Conservation (phyloP, 768 basidiomycete genomes). For the Boletus huronensis region DNA sequence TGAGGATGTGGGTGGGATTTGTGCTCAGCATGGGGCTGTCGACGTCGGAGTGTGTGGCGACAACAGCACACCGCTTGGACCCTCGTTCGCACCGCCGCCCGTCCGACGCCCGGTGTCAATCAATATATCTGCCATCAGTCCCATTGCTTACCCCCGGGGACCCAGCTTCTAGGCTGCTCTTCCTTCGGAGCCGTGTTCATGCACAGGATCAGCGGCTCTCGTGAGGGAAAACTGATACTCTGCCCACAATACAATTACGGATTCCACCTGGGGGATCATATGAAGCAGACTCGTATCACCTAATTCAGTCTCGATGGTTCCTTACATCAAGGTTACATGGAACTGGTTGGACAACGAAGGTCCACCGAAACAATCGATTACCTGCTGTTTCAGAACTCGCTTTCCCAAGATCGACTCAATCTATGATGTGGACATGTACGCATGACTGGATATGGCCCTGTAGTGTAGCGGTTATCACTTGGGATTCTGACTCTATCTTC, state of each 20-base stretch:
- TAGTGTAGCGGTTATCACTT: slow-evolving; percentile 42
- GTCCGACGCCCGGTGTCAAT: background rate
- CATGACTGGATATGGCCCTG: slow-evolving; percentile 12
- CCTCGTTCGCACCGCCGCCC: background rate
- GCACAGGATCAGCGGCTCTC: background rate
- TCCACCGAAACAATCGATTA: background rate
- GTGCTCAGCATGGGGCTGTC: slow-evolving; percentile 18
- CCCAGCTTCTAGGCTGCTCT: background rate
- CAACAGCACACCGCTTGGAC: background rate
- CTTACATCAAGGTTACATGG: background rate
- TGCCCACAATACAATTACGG: background rate
- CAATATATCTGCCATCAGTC: background rate
- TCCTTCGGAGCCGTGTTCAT: background rate
- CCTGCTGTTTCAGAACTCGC: background rate
- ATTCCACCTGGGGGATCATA: no score
- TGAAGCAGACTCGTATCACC: no score
- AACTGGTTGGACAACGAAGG: no score
- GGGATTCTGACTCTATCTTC: slow-evolving; percentile 35
- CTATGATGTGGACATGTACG: background rate
- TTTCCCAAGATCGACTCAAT: no score
- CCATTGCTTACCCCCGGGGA: no score
- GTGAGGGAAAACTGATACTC: no score
- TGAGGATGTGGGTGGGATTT: slow-evolving; percentile 84
- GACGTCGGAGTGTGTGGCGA: background rate
- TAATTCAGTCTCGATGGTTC: background rate